Evolutionary conservation across 495 filamentous ascomycete species (phyloP).

Genomic region (Tricharina praecox): DNA sequence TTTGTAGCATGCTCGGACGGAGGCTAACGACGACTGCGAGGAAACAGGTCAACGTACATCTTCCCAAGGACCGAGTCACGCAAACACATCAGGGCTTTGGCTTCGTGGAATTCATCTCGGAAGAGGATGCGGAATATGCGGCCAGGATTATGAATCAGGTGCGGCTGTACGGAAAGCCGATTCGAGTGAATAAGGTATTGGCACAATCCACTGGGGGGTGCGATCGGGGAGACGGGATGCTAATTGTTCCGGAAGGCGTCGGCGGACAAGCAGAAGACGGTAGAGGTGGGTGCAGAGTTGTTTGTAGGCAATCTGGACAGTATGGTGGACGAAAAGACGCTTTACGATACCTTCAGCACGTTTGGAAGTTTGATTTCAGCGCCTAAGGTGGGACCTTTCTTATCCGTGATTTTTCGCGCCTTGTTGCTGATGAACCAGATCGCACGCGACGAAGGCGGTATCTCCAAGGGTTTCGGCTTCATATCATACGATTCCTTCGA

Average conservation of each 20-base stretch:
- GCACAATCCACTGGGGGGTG: background rate
- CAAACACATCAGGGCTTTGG: slow-evolving; percentile 95
- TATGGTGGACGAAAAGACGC: slow-evolving; percentile 85
- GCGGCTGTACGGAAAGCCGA: slow-evolving; percentile 79
- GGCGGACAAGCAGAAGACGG: slow-evolving; percentile 90
- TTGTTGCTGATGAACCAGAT: slow-evolving; percentile 36
- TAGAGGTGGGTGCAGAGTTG: slow-evolving; percentile 91
- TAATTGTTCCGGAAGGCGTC: slow-evolving; percentile 35
- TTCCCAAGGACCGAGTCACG: slow-evolving; percentile 93
- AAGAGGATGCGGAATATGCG: slow-evolving; percentile 94
- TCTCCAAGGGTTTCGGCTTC: slow-evolving; percentile 94
- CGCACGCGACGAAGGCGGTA: slow-evolving; percentile 74
- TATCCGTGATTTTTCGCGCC: too few species aligned
- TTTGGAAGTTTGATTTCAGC: slow-evolving; percentile 72
- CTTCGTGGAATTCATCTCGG: slow-evolving; percentile 93
- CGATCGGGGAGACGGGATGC: slow-evolving; percentile 1
- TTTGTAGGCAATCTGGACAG: slow-evolving; percentile 93
- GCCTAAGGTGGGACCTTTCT: slow-evolving; percentile 61
- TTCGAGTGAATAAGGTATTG: slow-evolving; percentile 72
- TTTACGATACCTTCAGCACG: slow-evolving; percentile 93
- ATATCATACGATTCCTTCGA: slow-evolving; percentile 90
- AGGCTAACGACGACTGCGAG: background rate
- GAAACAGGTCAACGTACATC: slow-evolving; percentile 65
- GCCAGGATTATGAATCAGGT: slow-evolving; percentile 94
- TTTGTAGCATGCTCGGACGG: background rate